phyloP scores from a whole-genome alignment of 148 eudicot genomes.

The Oxyria digyna region DNA sequence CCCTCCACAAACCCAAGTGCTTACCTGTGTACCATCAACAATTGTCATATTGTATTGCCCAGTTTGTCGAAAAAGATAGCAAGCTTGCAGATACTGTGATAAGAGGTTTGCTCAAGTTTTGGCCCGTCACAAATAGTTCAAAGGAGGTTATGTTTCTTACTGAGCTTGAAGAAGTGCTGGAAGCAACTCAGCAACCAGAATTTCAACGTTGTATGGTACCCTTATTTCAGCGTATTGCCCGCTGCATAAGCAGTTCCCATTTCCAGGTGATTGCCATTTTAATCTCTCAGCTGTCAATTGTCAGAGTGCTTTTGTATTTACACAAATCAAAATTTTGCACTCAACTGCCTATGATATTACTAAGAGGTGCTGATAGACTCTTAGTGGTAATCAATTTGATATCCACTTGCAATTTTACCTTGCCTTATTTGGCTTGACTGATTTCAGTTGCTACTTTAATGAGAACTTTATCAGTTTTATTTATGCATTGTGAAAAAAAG shows the following conservation, averaged over 20 bases:
- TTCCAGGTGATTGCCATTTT: conserved; percentile 42
- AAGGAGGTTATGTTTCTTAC: conserved; percentile 67
- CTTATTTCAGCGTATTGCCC: conserved; percentile 51
- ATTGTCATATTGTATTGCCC: conserved; percentile 52
- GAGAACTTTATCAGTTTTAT: not conserved
- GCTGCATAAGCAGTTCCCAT: conserved; percentile 56
- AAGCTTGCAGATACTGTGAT: conserved; percentile 68
- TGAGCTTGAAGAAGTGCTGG: conserved; percentile 70
- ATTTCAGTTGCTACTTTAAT: not conserved
- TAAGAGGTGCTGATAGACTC: not conserved
- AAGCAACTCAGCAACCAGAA: conserved; percentile 63
- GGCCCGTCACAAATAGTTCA: conserved; percentile 72
- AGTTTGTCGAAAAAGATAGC: conserved; percentile 78
- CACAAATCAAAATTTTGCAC: not conserved
- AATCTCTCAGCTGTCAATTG: not conserved
- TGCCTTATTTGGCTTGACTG: not conserved
- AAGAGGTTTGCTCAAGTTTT: conserved; percentile 60
- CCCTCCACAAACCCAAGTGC: conserved; percentile 68
- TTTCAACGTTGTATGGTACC: conserved; percentile 66
- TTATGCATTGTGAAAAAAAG: not conserved
- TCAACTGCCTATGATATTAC: not conserved
- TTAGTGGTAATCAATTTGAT: not conserved
- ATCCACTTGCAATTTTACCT: not conserved
- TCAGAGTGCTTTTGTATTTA: not conserved
- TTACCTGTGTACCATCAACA: conserved; percentile 73